phyloP scores from a whole-genome alignment of 768 basidiomycete genomes.

The Phanerochaete sordida region DNA sequence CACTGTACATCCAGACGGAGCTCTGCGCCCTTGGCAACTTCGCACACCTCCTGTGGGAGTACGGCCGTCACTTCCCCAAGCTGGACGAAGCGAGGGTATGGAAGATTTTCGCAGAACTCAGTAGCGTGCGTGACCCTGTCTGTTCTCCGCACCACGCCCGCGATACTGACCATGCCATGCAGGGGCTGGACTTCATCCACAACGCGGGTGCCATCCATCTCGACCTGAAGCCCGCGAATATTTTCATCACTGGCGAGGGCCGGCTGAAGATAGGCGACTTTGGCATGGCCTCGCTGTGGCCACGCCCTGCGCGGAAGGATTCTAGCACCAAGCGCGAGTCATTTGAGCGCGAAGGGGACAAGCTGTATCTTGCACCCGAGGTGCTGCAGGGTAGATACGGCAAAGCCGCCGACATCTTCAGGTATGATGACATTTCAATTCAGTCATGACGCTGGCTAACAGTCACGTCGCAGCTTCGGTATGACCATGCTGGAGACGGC shows the following conservation, averaged over 20 bases:
- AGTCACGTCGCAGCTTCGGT: conserved; percentile 64
- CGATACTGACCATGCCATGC: conserved; percentile 18
- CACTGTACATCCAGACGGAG: conserved; percentile 90
- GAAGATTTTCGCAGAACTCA: conserved; percentile 92
- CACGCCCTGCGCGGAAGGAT: conserved; percentile 44
- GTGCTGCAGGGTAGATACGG: conserved; percentile 90
- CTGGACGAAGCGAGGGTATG: conserved; percentile 92
- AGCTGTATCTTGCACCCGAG: conserved; percentile 95
- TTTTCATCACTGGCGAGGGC: conserved; percentile 85
- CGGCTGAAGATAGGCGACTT: conserved; percentile 97
- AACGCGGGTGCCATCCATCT: conserved; percentile 86
- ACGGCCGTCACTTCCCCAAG: conserved; percentile 77
- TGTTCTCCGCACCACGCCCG: conserved; percentile 9
- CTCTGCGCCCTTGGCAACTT: conserved; percentile 93
- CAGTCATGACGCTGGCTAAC: neutral
- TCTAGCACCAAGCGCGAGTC: conserved; percentile 34
- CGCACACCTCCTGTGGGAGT: conserved; percentile 86
- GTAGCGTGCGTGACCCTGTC: conserved; percentile 64
- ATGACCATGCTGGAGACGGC: conserved; percentile 95
- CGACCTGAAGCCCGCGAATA: conserved; percentile 96
- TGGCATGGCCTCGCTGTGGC: conserved; percentile 97
- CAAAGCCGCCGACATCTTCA: conserved; percentile 95
- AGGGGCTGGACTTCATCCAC: conserved; percentile 91
- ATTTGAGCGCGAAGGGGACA: conserved; percentile 96
- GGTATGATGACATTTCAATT: conserved; percentile 38